Base-by-base conservation (phyloP, 179 eudicot genomes). In the Amaranthus tricolor region DNA sequence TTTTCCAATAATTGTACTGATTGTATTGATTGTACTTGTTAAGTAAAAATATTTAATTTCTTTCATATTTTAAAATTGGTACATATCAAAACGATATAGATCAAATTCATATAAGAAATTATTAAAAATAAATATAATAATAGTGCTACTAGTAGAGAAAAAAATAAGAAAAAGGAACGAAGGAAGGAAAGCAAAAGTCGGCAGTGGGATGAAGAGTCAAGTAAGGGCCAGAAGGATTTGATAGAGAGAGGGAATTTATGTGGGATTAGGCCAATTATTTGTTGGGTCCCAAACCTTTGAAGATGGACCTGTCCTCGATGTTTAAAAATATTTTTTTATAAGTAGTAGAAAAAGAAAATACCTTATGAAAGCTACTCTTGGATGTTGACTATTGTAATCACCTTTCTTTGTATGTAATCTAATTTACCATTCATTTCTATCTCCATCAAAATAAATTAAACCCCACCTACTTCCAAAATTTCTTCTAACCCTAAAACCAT, bases 401-500 rank as follows among this genome's bases (percentile, higher is more conserved):
- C 49, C 20, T 55, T 53, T 66, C 45, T 52, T 47, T 6, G n/a
- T 43, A 7, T 47, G 11, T 11, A 17, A 43, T 55, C 5, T 48
- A 12, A 66, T 66, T 51, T 66, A 14, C 48, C 59, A 15, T n/a
- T 57, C 0, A 47, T 55, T 20, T 49, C 58, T 45, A 55, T 69
- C 49, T 47, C 55, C 54, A 71, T 65, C 63, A 63, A 71, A 65
- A 43, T 64, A 67, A 71, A 65, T n/a, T 64, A 75, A 45, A 47
- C 44, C 78, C 66, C 59, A 75, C 49, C 56, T 54, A 40, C 17
- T 66, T 13, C 6, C 58, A 57, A 5, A 5, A 19, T 48, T 67
- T 75, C 67, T 21, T 72, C 67, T 66, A 74, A 59, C 72, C 78
- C 78, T 66, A 74, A 74, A 40, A 66, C 63, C 52, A 11, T 14